Conservation (phyloP, 2,329 filamentous ascomycete species). For the Diaporthe helianthi region DNA sequence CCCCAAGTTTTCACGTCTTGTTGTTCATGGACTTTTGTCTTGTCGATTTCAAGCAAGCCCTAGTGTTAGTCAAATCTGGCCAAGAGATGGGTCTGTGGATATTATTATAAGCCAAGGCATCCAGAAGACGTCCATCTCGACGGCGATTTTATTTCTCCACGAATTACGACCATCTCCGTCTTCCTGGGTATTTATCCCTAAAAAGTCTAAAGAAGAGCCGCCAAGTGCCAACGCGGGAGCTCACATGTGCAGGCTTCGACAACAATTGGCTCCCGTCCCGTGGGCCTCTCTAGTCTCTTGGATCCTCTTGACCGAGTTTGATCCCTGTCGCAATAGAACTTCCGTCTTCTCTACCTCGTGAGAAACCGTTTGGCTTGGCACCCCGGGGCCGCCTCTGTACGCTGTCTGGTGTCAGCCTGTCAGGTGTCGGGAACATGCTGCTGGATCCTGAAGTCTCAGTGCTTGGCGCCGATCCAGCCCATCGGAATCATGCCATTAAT, state of each 20-base stretch:
- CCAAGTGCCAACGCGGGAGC: slow-evolving; percentile 15
- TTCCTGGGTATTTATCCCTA: slow-evolving; percentile 9
- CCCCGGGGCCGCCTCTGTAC: slow-evolving; percentile 1
- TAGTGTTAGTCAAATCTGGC: no score
- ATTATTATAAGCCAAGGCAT: slow-evolving; percentile 20
- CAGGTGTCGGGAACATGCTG: slow-evolving; percentile 37
- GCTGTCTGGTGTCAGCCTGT: neutral
- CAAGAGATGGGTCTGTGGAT: neutral
- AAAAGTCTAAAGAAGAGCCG: slow-evolving; percentile 13
- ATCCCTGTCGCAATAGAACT: slow-evolving; percentile 6
- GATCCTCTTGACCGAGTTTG: slow-evolving; percentile 8
- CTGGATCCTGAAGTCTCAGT: slow-evolving; percentile 43
- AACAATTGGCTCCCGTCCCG: slow-evolving; percentile 17
- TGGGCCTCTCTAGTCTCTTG: neutral
- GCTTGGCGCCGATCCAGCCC: slow-evolving; percentile 46
- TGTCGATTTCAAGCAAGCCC: neutral
- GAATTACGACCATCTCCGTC: neutral
- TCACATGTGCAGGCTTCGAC: neutral
- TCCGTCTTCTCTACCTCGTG: neutral
- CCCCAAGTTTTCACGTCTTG: neutral
- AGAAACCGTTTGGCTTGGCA: slow-evolving; percentile 15
- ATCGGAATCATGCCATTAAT: slow-evolving; percentile 50
- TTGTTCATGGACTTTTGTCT: neutral
- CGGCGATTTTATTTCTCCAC: slow-evolving; percentile 12
- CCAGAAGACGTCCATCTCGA: neutral